Evolutionary conservation across 176 grass and related monocot species (phyloP).

Genomic region (Oryza meridionalis): DNA sequence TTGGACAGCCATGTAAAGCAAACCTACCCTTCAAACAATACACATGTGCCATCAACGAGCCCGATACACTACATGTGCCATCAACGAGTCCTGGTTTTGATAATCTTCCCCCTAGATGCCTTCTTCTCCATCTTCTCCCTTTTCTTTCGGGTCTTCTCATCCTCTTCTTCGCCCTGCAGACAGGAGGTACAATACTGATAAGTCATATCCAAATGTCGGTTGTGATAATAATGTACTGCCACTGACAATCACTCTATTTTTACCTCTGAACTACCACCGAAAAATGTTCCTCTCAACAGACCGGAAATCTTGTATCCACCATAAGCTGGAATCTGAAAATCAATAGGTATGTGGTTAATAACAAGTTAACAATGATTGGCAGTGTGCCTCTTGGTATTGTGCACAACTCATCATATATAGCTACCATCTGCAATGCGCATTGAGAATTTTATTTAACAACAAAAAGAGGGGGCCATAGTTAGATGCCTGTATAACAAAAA

Average conservation of each 20-base stretch:
- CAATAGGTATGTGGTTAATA: constrained; percentile 26
- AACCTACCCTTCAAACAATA: constrained; percentile 40
- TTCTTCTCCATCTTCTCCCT: constrained; percentile 97
- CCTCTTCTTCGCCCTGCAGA: constrained; percentile 72
- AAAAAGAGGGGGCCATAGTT: background rate
- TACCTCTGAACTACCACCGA: constrained; percentile 82
- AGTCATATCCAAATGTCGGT: background rate
- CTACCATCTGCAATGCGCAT: background rate
- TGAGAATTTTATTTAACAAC: background rate
- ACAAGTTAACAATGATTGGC: background rate
- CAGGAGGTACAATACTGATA: constrained; percentile 5
- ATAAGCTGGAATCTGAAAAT: constrained; percentile 85
- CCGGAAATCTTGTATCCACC: constrained; percentile 78
- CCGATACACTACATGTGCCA: background rate
- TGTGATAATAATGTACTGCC: constrained; percentile 19
- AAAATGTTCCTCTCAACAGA: constrained; percentile 78
- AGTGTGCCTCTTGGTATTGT: background rate
- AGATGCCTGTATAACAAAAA: constrained; percentile 8
- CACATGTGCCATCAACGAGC: too few species aligned
- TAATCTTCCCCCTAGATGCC: constrained; percentile 84
- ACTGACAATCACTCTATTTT: background rate
- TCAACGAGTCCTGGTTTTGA: constrained; percentile 74
- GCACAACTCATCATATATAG: background rate
- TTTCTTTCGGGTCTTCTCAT: constrained; percentile 93
- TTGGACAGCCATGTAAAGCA: constrained; percentile 36